Evolutionary conservation across 2,329 filamentous ascomycete species (phyloP).

Genomic region (Sclerotinia minor): DNA sequence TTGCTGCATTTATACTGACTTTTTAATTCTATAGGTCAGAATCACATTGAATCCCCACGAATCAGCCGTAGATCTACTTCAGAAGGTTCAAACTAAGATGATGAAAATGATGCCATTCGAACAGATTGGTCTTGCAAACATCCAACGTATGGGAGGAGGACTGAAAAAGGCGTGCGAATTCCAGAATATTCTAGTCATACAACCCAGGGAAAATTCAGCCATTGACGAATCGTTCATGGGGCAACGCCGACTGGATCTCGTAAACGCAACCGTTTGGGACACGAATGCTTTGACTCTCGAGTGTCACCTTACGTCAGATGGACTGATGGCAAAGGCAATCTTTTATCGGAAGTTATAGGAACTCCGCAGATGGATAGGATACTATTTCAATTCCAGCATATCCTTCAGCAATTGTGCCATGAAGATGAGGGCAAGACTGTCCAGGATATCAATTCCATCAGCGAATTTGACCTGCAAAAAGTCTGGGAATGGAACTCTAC

Average conservation of each 20-base stretch:
- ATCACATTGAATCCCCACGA: background rate
- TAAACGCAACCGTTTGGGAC: constrained; percentile 11
- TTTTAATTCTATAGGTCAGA: background rate
- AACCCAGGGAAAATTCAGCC: constrained; percentile 21
- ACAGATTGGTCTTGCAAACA: constrained; percentile 44
- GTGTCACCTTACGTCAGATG: background rate
- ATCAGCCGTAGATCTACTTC: background rate
- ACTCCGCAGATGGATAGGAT: constrained; percentile 10
- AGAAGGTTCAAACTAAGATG: constrained; percentile 14
- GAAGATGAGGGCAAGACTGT: background rate
- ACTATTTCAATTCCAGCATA: constrained; percentile 14
- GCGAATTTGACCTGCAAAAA: constrained; percentile 12
- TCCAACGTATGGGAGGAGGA: constrained; percentile 28
- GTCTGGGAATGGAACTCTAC: constrained; percentile 30
- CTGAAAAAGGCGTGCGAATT: constrained; percentile 30
- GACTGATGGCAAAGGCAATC: constrained; percentile 16
- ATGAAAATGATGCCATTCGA: constrained; percentile 49
- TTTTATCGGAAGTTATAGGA: constrained; percentile 11
- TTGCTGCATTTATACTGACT: background rate
- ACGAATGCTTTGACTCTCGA: constrained; percentile 14
- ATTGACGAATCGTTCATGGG: constrained; percentile 12
- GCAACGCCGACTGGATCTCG: background rate
- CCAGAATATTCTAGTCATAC: constrained; percentile 33
- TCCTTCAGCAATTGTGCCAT: background rate
- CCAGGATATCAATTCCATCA: constrained; percentile 19